Conservation (phyloP, 352 stramenopile species). For the Phytopythium vexans region DNA sequence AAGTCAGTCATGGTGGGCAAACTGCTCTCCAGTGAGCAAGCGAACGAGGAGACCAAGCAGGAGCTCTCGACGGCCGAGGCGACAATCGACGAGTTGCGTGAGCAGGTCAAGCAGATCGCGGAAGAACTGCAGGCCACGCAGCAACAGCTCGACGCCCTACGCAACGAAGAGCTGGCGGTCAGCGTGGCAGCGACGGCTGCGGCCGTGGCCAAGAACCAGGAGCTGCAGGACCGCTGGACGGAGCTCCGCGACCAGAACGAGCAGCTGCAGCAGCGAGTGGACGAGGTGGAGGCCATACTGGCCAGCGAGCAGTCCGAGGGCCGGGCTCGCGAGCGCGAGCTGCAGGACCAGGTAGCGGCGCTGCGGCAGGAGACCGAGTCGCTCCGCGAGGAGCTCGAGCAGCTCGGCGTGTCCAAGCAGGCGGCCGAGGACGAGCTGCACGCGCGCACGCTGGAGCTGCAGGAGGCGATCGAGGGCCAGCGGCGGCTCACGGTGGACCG, state of each 20-base stretch:
- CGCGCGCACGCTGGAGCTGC: slow-evolving; percentile 34
- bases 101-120: slow-evolving; percentile 60
- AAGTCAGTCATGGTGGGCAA: slow-evolving; percentile 23
- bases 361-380: slow-evolving; percentile 47
- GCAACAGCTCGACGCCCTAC: slow-evolving; percentile 37
- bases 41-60: slow-evolving; percentile 22
- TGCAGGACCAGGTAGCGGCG: slow-evolving; percentile 48
- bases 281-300: slow-evolving; percentile 51
- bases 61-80: slow-evolving; percentile 23
- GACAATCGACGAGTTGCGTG: slow-evolving; percentile 43
- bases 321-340: slow-evolving; percentile 36
- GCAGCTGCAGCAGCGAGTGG: slow-evolving; percentile 52
- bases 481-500: slow-evolving; percentile 31
- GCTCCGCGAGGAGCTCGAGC: slow-evolving; percentile 44
- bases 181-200: slow-evolving; percentile 43
- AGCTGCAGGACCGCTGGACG: slow-evolving; percentile 49
- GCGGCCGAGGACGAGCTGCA: slow-evolving; percentile 49
- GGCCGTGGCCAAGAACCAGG: slow-evolving; percentile 51
- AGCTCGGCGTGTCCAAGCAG: slow-evolving; percentile 43
- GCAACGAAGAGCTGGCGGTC: slow-evolving; percentile 39
- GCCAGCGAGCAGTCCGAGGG: slow-evolving; percentile 28
- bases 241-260: slow-evolving; percentile 52
- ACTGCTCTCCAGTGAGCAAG: slow-evolving; percentile 22
- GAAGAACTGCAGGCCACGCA: slow-evolving; percentile 46
- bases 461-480: slow-evolving; percentile 44